phyloP scores from a whole-genome alignment of 2,329 filamentous ascomycete genomes.

The Rhinocladiella similis region DNA sequence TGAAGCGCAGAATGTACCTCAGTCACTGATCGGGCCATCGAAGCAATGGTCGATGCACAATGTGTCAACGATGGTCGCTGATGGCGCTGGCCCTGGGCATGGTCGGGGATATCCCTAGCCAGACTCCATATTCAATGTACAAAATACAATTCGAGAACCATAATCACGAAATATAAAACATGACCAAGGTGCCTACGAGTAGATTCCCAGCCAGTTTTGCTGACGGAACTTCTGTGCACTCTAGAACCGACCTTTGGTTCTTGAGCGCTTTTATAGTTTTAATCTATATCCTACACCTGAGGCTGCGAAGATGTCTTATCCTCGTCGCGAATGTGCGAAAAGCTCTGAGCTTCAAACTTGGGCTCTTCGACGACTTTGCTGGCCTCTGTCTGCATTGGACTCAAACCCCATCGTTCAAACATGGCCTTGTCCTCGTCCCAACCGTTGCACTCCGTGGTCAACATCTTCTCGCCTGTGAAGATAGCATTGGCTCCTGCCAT shows the following conservation, averaged over 20 bases:
- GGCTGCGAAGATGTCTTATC: conserved; percentile 1
- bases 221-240: too few species aligned
- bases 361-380: conserved; percentile 29
- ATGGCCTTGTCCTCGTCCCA: conserved; percentile 86
- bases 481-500: conserved; percentile 91
- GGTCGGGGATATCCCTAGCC: too few species aligned
- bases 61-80: neutral
- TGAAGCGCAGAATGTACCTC: conserved; percentile 54
- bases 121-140: too few species aligned
- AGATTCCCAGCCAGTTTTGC: too few species aligned
- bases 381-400: conserved; percentile 64
- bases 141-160: neutral
- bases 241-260: too few species aligned
- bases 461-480: conserved; percentile 93
- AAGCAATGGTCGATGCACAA: too few species aligned
- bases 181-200: neutral
- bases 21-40: conserved; percentile 45
- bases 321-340: conserved; percentile 20
- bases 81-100: neutral
- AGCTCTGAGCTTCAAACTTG: conserved; percentile 28
- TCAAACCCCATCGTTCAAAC: conserved; percentile 79
- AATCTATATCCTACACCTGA: conserved; percentile 13
- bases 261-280: neutral
- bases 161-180: neutral
- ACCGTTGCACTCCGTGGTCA: conserved; percentile 86